Percentiles rank a stretch among this genome's conserved stretches.
Evolutionary conservation across 306 rosid genomes (phyloP).

Genomic region (Pyrus betulifolia): DNA sequence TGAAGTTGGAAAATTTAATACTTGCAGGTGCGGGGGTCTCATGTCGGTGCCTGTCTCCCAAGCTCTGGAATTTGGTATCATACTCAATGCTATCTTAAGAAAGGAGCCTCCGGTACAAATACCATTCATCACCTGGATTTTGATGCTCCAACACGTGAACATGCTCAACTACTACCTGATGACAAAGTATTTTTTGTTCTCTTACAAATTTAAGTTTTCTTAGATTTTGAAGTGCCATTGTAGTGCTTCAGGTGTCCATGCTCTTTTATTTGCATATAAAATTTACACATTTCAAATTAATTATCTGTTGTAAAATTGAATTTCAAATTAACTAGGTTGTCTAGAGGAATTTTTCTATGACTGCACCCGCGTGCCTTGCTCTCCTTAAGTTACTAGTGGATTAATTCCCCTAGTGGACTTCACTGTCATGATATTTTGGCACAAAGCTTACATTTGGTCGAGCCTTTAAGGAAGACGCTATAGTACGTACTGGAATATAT

Average conservation of each 20-base stretch:
- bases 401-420: not conserved
- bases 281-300: not conserved
- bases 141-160: slow-evolving; percentile 98
- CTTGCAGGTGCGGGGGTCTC: slow-evolving; percentile 84
- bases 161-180: slow-evolving; percentile 76
- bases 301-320: not conserved
- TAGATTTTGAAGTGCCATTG: not conserved
- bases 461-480: not conserved
- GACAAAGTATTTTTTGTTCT: slow-evolving; percentile 51
- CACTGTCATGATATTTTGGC: not conserved
- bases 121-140: slow-evolving; percentile 84
- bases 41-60: slow-evolving; percentile 83
- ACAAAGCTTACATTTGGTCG: not conserved
- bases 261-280: not conserved
- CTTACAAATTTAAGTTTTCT: slow-evolving; percentile 12
- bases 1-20: slow-evolving; percentile 8
- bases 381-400: not conserved
- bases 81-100: slow-evolving; percentile 77
- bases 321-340: not conserved
- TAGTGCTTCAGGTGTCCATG: not conserved
- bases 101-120: slow-evolving; percentile 49
- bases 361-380: not conserved
- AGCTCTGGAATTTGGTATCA: slow-evolving; percentile 93
- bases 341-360: not conserved
- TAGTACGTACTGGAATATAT: not conserved